phyloP scores from a whole-genome alignment of 805 yeast species.

The Nakazawaea sp. region DNA sequence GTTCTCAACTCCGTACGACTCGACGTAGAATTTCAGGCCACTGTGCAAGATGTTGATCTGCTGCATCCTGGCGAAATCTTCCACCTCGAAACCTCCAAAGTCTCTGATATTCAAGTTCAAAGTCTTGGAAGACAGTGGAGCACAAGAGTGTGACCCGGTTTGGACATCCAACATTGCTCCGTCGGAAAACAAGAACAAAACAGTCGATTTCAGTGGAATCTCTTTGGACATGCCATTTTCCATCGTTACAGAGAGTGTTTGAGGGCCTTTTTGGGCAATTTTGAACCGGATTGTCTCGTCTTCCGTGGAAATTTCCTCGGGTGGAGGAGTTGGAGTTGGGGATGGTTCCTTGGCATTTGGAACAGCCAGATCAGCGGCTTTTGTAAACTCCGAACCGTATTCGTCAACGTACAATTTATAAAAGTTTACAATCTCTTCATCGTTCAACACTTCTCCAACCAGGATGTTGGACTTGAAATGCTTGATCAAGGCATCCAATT shows the following conservation, averaged over 20 bases:
- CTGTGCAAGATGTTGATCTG: slow-evolving; percentile 5
- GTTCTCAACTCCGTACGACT: neutral
- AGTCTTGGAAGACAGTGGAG: neutral
- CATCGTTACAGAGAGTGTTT: neutral
- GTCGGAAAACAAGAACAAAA: neutral
- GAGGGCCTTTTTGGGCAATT: no score
- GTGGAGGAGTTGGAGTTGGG: no score
- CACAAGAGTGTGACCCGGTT: slow-evolving; percentile 7
- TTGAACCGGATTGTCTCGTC: no score
- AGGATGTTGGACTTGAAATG: slow-evolving; percentile 5
- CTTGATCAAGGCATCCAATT: slow-evolving; percentile 2
- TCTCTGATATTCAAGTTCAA: slow-evolving; percentile 2
- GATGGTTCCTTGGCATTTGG: neutral
- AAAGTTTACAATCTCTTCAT: slow-evolving; percentile 3
- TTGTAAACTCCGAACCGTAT: slow-evolving; percentile 5
- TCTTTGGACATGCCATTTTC: slow-evolving; percentile 3
- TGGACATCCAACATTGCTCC: slow-evolving; percentile 1
- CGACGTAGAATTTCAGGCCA: slow-evolving; percentile 1
- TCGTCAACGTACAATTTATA: slow-evolving; percentile 6
- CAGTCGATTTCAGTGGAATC: slow-evolving; percentile 3
- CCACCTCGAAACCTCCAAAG: neutral
- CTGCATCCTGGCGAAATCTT: slow-evolving; percentile 3
- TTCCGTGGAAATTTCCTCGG: no score
- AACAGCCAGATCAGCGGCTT: neutral
- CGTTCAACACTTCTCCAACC: neutral